A percentile compares a stretch with the other conserved stretches of the same genome.
Conservation (phyloP, 2,329 filamentous ascomycete genomes). For the Penicillium occitanis region DNA sequence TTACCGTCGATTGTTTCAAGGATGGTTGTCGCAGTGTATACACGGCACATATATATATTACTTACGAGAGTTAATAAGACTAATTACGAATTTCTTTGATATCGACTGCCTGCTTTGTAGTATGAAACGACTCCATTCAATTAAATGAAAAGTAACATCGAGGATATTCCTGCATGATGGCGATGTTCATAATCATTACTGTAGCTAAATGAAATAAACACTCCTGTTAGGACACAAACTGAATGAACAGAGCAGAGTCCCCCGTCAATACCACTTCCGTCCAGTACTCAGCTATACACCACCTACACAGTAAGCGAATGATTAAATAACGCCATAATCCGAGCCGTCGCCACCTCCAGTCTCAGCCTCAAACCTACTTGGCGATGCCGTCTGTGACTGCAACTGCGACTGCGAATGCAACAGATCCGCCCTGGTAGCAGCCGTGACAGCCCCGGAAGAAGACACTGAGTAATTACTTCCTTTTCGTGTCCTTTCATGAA, state of each 20-base stretch:
- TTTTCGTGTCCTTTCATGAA: conserved; percentile 40
- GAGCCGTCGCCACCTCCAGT: conserved; percentile 2
- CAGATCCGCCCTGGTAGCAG: conserved; percentile 12
- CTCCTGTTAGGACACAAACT: background rate
- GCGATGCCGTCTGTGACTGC: background rate
- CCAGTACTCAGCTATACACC: background rate
- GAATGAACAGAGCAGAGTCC: background rate
- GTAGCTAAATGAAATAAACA: background rate
- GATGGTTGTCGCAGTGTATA: background rate
- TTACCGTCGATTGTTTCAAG: no score
- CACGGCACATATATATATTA: background rate
- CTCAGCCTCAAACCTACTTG: conserved; percentile 6
- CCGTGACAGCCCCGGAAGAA: conserved; percentile 8
- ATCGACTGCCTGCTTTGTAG: background rate
- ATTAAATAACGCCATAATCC: conserved; percentile 8
- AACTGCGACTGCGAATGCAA: conserved; percentile 6
- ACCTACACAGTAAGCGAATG: background rate
- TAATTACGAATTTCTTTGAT: background rate
- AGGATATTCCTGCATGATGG: background rate
- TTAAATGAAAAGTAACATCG: no score
- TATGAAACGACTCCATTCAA: background rate
- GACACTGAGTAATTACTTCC: conserved; percentile 24
- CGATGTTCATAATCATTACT: background rate
- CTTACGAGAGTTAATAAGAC: background rate
- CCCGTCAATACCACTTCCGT: background rate